A percentile compares a stretch with the other conserved stretches of the same genome.
phyloP scores from a whole-genome alignment of 495 filamentous ascomycete genomes.

The Bryoglossum gracile region DNA sequence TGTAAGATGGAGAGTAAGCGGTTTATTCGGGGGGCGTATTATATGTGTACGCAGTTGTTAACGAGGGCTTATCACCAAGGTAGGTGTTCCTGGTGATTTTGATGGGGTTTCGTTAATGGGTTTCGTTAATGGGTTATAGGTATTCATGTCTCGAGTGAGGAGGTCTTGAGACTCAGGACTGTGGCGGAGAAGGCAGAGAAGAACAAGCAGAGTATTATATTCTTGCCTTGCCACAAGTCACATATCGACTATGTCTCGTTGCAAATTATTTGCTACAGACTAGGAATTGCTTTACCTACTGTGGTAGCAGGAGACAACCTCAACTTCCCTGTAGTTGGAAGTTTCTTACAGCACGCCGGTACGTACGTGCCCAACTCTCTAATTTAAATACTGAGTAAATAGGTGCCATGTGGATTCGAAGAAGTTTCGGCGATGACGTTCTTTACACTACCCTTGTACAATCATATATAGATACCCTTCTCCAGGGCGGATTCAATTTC shows the following conservation, averaged over 20 bases:
- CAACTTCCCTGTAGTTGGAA: conserved; percentile 84
- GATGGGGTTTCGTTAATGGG: neutral
- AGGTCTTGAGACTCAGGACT: conserved; percentile 71
- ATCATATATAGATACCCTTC: conserved; percentile 86
- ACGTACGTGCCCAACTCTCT: conserved; percentile 17
- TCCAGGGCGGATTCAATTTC: conserved; percentile 86
- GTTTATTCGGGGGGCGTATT: conserved; percentile 90
- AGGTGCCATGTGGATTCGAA: conserved; percentile 93
- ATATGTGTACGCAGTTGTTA: conserved; percentile 77
- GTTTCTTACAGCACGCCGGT: conserved; percentile 89
- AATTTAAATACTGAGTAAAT: neutral
- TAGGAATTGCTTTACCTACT: conserved; percentile 83
- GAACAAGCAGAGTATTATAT: conserved; percentile 92
- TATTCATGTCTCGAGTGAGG: conserved; percentile 91
- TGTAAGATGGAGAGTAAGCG: conserved; percentile 96
- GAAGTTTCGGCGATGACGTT: conserved; percentile 86
- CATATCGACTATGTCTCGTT: conserved; percentile 94
- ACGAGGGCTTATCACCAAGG: conserved; percentile 94
- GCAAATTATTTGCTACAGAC: conserved; percentile 88
- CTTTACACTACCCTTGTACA: conserved; percentile 89
- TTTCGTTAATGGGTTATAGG: conserved; percentile 32
- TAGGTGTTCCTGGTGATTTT: conserved; percentile 26
- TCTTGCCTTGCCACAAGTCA: conserved; percentile 87
- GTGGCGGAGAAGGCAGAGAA: conserved; percentile 75
- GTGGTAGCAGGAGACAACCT: conserved; percentile 94